phyloP scores from a whole-genome alignment of 306 rosid genomes.

The Vigna radiata region DNA sequence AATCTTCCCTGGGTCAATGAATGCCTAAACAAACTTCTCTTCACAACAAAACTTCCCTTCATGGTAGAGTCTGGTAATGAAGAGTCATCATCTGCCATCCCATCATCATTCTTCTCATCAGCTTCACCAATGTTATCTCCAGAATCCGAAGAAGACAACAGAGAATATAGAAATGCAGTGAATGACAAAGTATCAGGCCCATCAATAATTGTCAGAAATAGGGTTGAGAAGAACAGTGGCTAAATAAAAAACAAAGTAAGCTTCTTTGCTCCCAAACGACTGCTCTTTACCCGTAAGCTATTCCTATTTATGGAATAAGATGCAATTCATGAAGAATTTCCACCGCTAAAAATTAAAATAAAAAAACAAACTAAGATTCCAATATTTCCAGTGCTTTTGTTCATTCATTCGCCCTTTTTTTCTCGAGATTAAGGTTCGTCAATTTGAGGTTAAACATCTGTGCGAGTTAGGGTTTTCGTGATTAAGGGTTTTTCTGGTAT shows the following conservation, averaged over 20 bases:
- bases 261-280: conserved; percentile 80
- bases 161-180: conserved; percentile 79
- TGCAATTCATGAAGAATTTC: conserved; percentile 32
- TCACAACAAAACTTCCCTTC: conserved; percentile 59
- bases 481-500: too few species aligned
- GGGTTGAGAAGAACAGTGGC: conserved; percentile 90
- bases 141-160: conserved; percentile 67
- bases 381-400: conserved; percentile 10
- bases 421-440: background rate
- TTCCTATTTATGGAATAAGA: conserved; percentile 11
- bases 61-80: conserved; percentile 41
- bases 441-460: too few species aligned
- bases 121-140: conserved; percentile 32
- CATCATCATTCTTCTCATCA: conserved; percentile 49
- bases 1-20: conserved; percentile 22
- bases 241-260: conserved; percentile 81
- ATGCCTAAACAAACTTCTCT: conserved; percentile 68
- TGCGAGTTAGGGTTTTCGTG: too few species aligned
- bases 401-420: conserved; percentile 27
- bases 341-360: conserved; percentile 11
- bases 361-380: background rate
- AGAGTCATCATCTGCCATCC: conserved; percentile 23
- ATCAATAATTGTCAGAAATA: conserved; percentile 68
- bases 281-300: conserved; percentile 67
- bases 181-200: conserved; percentile 97